Percentiles rank a stretch among this genome's conserved stretches.
Conservation (phyloP, 345 rosid species). For the Citrus glauca region DNA sequence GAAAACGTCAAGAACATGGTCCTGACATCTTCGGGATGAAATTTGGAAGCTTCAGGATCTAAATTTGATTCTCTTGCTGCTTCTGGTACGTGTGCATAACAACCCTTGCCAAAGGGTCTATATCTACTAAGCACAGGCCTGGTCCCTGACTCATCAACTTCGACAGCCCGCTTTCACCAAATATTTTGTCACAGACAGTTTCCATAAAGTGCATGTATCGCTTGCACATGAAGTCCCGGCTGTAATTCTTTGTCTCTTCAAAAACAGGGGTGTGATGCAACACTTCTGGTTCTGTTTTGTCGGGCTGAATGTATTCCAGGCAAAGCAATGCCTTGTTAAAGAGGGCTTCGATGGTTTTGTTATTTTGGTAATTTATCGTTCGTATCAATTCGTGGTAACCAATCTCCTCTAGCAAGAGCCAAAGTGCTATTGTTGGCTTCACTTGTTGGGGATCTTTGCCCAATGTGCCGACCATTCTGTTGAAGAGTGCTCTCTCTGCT, state of each 20-base stretch:
- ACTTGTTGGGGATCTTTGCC: constrained; percentile 16
- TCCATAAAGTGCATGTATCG: constrained; percentile 24
- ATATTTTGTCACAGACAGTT: constrained; percentile 32
- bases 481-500: constrained; percentile 26
- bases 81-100: background rate
- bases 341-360: constrained; percentile 21
- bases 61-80: background rate
- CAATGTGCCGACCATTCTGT: constrained; percentile 24
- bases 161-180: constrained; percentile 21
- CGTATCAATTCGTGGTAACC: constrained; percentile 28
- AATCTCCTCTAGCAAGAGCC: constrained; percentile 33
- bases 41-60: constrained; percentile 20
- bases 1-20: constrained; percentile 37
- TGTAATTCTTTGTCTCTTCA: constrained; percentile 10
- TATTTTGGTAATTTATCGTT: constrained; percentile 13
- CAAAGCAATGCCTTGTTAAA: constrained; percentile 22
- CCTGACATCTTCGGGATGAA: constrained; percentile 20
- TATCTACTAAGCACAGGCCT: constrained; percentile 4
- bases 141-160: constrained; percentile 27
- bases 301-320: constrained; percentile 14
- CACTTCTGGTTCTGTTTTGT: background rate
- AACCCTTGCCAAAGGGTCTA: background rate
- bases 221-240: constrained; percentile 20
- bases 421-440: constrained; percentile 23
- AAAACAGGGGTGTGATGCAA: constrained; percentile 6